phyloP scores from a whole-genome alignment of 106 monocot species.

The Alisma plantagoaquatica region DNA sequence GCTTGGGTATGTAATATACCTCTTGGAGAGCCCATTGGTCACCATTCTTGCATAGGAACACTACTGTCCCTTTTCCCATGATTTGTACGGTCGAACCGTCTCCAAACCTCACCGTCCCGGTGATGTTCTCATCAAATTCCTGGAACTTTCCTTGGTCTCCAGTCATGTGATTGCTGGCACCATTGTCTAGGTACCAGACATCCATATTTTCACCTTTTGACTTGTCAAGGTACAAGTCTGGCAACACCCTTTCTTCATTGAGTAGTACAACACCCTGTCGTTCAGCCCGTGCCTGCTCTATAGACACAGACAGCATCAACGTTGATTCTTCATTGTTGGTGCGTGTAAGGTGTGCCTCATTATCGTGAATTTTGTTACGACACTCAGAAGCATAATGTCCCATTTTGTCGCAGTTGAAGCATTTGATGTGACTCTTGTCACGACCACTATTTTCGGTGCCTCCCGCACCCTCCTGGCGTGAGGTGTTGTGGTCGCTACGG shows the following conservation, averaged over 20 bases:
- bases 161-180: slow-evolving; percentile 4
- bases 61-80: slow-evolving; percentile 2
- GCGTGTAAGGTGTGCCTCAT: background rate
- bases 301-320: background rate
- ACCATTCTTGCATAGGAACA: slow-evolving; percentile 3
- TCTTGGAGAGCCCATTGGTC: no score
- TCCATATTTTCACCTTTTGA: background rate
- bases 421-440: no score
- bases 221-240: background rate
- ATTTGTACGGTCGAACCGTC: slow-evolving; percentile 2
- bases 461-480: no score
- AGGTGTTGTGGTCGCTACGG: no score
- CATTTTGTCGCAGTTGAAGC: no score
- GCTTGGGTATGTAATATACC: slow-evolving; percentile 7
- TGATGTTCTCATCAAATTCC: slow-evolving; percentile 1
- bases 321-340: background rate
- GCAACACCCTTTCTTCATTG: background rate
- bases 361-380: background rate
- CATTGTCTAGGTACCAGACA: background rate
- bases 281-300: background rate
- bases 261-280: background rate
- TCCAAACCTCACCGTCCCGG: slow-evolving; percentile 2
- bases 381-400: no score
- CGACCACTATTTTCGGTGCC: no score
- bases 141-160: background rate